Base-by-base conservation (phyloP, 257 asterid genomes). In the Nicotiana attenuata region DNA sequence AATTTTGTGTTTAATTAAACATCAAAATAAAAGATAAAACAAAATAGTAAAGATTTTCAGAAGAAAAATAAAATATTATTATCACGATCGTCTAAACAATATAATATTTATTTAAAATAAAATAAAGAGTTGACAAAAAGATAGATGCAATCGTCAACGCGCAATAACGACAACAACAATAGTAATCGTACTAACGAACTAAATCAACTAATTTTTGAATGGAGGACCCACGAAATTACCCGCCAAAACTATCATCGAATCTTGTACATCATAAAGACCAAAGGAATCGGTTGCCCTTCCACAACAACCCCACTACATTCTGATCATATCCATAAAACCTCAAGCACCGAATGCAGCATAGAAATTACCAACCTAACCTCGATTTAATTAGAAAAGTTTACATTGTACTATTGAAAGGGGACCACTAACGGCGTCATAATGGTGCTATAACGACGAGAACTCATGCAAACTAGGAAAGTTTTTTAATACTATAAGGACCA, bases 391-490 rank as follows among this genome's bases (percentile, higher is more conserved):
- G 64, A 75, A 26, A 75, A 75, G 64, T 78, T 81, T 61, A 80
- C 76, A 69, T 8, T 26, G 75, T 20, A 53, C 79, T 45, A 14
- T 19, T 1, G 61, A 75, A 2, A 1, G 45, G 82, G 77, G 83
- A 78, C 85, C 77, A 82, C 81, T 33, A 26, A 61, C 60, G 47
- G n/a, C 82, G 83, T 71, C 73, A 69, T 52, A 53, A 79, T 77
- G 66, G 83, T 80, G 81, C 83, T 57, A 56, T 4, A 0, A 47
- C 52, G 45, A 50, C 26, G 11, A n/a, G 10, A 75, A 50, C 9
- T 24, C 64, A 47, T 79, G 61, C 28, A 65, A 65, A 19, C 10
- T 14, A 5, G 13, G 50, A 8, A 10, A 9, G 2, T 1, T 52
- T 15, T 52, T 52, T 11, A 52, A 3, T 14, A 3, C 10, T 52